Evolutionary conservation across 331 rosid species (phyloP).

Genomic region (Malus hybrid): DNA sequence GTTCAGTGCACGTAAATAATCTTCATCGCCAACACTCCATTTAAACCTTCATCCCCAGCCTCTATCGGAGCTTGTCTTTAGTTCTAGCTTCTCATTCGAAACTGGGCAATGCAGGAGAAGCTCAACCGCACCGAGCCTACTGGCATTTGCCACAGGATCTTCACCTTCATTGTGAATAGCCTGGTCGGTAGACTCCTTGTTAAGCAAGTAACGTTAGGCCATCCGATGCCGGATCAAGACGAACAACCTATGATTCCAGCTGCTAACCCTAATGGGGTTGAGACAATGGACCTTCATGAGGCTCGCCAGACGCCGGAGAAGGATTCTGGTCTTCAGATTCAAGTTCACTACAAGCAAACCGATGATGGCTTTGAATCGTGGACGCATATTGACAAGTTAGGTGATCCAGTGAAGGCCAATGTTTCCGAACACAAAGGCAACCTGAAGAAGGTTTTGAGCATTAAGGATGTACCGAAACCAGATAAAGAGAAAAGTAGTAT

Average conservation of each 20-base stretch:
- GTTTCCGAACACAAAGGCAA: not conserved
- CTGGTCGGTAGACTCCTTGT: slow-evolving; percentile 2
- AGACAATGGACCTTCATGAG: not conserved
- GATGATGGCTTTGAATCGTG: slow-evolving; percentile 1
- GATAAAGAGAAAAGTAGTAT: slow-evolving; percentile 11
- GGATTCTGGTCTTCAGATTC: not conserved
- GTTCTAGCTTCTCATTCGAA: not conserved
- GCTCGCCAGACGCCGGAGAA: not conserved
- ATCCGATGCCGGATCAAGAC: slow-evolving; percentile 2
- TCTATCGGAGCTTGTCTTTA: not conserved
- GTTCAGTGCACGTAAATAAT: not conserved
- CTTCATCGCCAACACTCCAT: not conserved
- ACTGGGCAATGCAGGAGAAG: slow-evolving; percentile 13
- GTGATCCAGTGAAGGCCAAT: not conserved
- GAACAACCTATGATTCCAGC: not conserved
- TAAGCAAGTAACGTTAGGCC: slow-evolving; percentile 3
- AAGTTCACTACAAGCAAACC: not conserved
- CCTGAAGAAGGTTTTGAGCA: not conserved
- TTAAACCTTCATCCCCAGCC: not conserved
- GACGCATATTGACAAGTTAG: not conserved
- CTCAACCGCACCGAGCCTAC: not conserved
- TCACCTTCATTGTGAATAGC: slow-evolving; percentile 22
- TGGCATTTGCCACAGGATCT: slow-evolving; percentile 23
- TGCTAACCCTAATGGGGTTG: not conserved
- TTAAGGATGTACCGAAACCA: not conserved